Percentiles rank a stretch among this genome's conserved stretches.
Evolutionary conservation across 345 rosid genomes (phyloP).

Genomic region (Carallia pectinifolia): DNA sequence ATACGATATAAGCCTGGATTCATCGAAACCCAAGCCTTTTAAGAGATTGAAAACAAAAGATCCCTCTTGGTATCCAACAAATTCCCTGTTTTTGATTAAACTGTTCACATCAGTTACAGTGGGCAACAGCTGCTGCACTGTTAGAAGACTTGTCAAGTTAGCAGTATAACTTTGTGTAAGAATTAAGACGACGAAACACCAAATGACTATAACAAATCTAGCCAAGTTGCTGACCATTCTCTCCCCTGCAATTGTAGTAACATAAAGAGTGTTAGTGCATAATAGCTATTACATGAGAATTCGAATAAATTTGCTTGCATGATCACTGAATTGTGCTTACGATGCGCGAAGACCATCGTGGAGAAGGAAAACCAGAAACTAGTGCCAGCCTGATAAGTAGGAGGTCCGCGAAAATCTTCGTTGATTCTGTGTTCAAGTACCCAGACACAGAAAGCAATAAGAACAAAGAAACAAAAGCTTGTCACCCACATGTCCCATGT

Average conservation of each 20-base stretch:
- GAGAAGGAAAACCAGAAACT: constrained; percentile 79
- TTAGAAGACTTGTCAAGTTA: constrained; percentile 54
- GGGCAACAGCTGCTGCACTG: constrained; percentile 54
- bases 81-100: constrained; percentile 36
- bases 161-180: constrained; percentile 76
- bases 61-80: constrained; percentile 40
- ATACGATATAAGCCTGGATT: constrained; percentile 17
- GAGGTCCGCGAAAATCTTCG: constrained; percentile 61
- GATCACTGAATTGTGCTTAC: neutral
- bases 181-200: constrained; percentile 70
- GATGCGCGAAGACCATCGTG: constrained; percentile 52
- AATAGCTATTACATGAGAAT: neutral
- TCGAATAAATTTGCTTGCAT: neutral
- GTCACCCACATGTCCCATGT: constrained; percentile 63
- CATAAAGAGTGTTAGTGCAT: neutral
- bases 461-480: constrained; percentile 45
- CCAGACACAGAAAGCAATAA: constrained; percentile 67
- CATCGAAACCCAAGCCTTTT: constrained; percentile 12
- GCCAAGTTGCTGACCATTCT: constrained; percentile 52
- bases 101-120: constrained; percentile 34
- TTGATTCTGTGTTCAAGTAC: constrained; percentile 64
- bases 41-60: constrained; percentile 45
- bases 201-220: constrained; percentile 45
- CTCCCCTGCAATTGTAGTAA: constrained; percentile 44
- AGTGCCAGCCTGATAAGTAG: constrained; percentile 42